phyloP scores from a whole-genome alignment of 2,329 filamentous ascomycete species.

The Claviceps sp. region DNA sequence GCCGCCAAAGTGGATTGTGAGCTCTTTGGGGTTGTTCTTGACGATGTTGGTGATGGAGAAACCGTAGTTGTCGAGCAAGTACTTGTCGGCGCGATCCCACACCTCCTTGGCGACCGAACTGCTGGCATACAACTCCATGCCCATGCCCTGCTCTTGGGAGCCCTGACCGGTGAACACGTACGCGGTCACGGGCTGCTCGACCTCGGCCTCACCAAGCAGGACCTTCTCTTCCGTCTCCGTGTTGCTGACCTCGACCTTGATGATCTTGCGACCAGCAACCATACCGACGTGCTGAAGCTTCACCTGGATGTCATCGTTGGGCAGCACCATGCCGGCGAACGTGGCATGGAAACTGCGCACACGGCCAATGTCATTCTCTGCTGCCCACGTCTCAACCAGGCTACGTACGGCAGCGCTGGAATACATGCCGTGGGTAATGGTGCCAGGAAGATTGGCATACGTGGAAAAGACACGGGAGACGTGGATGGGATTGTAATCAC shows the following conservation, averaged over 20 bases:
- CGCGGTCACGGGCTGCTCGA: slow-evolving; percentile 90
- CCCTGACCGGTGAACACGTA: slow-evolving; percentile 98
- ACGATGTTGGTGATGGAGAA: slow-evolving; percentile 98
- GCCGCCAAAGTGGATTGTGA: slow-evolving; percentile 96
- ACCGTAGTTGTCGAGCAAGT: slow-evolving; percentile 96
- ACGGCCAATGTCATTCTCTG: slow-evolving; percentile 94
- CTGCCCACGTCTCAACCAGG: slow-evolving; percentile 95
- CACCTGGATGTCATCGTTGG: slow-evolving; percentile 88
- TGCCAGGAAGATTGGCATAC: slow-evolving; percentile 90
- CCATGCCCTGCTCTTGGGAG: slow-evolving; percentile 98
- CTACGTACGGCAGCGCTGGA: slow-evolving; percentile 92
- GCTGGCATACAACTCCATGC: slow-evolving; percentile 94
- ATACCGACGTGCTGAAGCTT: slow-evolving; percentile 95
- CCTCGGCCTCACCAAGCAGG: slow-evolving; percentile 84
- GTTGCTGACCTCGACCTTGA: slow-evolving; percentile 95
- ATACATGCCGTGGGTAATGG: slow-evolving; percentile 99
- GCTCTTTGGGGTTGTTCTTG: slow-evolving; percentile 98
- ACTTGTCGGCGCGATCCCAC: slow-evolving; percentile 94
- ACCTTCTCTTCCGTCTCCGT: slow-evolving; percentile 95
- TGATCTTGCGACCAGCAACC: slow-evolving; percentile 96
- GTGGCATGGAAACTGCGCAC: slow-evolving; percentile 95
- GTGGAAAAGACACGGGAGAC: slow-evolving; percentile 92
- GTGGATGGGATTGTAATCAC: slow-evolving; percentile 98
- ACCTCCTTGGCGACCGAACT: slow-evolving; percentile 92
- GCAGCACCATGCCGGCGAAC: slow-evolving; percentile 96